Conservation (phyloP, 345 rosid species). For the Hibiscus trionum region DNA sequence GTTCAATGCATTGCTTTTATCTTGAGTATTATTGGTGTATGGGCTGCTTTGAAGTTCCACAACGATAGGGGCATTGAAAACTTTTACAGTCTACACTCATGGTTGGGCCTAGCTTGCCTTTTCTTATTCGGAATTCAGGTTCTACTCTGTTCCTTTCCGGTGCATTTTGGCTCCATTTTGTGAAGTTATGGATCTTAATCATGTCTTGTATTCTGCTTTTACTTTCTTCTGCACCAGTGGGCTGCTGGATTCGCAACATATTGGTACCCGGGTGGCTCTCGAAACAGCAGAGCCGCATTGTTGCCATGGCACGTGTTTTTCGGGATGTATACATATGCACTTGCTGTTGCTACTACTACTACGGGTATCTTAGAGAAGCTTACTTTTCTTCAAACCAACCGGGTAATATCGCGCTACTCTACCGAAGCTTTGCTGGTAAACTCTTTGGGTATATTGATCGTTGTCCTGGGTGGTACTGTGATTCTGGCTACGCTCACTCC, state of each 20-base stretch:
- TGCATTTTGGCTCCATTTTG: neutral
- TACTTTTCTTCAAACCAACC: conserved; percentile 76
- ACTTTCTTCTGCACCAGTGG: conserved; percentile 51
- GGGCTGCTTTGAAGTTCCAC: conserved; percentile 94
- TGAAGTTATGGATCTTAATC: neutral
- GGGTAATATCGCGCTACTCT: conserved; percentile 59
- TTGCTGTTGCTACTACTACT: conserved; percentile 56
- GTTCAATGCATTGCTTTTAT: conserved; percentile 59
- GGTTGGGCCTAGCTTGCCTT: conserved; percentile 86
- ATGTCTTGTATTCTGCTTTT: neutral
- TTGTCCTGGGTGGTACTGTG: conserved; percentile 66
- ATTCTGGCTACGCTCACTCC: conserved; percentile 66
- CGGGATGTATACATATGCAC: conserved; percentile 70
- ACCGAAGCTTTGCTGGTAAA: conserved; percentile 73
- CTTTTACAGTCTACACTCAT: conserved; percentile 94
- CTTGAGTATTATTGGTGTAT: conserved; percentile 62
- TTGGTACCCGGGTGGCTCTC: conserved; percentile 94
- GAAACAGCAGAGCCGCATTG: conserved; percentile 51
- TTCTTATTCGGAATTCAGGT: conserved; percentile 79
- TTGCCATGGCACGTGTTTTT: conserved; percentile 92
- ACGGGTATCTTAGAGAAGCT: conserved; percentile 76
- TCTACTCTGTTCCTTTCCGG: conserved; percentile 1
- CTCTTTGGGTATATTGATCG: conserved; percentile 59
- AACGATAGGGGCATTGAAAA: conserved; percentile 87
- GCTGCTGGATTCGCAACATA: conserved; percentile 69